These are phyloP conservation scores for Penicillium herquei DNA, from an alignment of 495 filamentous ascomycete species.

Conservation along the genomic window DNA sequence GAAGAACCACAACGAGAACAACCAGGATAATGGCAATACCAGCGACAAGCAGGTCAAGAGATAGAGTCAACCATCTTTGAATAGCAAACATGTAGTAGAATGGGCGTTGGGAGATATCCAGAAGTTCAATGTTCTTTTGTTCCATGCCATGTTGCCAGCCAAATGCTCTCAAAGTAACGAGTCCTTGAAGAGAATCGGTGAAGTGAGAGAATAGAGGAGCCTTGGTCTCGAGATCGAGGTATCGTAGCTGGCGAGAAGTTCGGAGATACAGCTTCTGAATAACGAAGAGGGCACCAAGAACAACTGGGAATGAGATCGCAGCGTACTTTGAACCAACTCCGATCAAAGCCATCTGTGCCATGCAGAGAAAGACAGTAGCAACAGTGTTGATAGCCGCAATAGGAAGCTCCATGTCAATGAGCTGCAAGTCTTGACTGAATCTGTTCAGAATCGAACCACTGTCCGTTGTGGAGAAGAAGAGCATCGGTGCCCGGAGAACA, in stretches of 20 bases:
- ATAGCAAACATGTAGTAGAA: slow-evolving; percentile 58
- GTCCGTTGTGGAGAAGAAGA: slow-evolving; percentile 48
- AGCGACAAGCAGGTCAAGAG: slow-evolving; percentile 49
- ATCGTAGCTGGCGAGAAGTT: slow-evolving; percentile 62
- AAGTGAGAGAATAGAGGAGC: slow-evolving; percentile 60
- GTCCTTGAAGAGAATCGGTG: slow-evolving; percentile 50
- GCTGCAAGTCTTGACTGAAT: slow-evolving; percentile 61
- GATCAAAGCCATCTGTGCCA: slow-evolving; percentile 53
- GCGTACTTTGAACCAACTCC: slow-evolving; percentile 47
- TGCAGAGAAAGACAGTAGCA: slow-evolving; percentile 43
- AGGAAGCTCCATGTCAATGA: slow-evolving; percentile 58
- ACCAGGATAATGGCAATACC: slow-evolving; percentile 49
- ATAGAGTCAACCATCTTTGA: slow-evolving; percentile 53
- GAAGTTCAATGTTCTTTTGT: slow-evolving; percentile 42
- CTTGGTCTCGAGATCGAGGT: slow-evolving; percentile 62
- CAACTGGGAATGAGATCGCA: slow-evolving; percentile 50
- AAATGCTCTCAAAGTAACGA: slow-evolving; percentile 56
- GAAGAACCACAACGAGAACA: slow-evolving; percentile 42
- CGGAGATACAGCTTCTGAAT: slow-evolving; percentile 62
- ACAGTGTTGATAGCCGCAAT: slow-evolving; percentile 49
- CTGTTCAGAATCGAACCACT: slow-evolving; percentile 48
- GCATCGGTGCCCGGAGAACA: slow-evolving; percentile 49
- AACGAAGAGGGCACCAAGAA: slow-evolving; percentile 46
- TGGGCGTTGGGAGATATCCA: slow-evolving; percentile 60
- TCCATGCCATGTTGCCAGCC: slow-evolving; percentile 51